Percentiles rank a stretch among this genome's conserved stretches.
Conservation (phyloP, 176 grass and related monocot species). For the Triticum urartu region DNA sequence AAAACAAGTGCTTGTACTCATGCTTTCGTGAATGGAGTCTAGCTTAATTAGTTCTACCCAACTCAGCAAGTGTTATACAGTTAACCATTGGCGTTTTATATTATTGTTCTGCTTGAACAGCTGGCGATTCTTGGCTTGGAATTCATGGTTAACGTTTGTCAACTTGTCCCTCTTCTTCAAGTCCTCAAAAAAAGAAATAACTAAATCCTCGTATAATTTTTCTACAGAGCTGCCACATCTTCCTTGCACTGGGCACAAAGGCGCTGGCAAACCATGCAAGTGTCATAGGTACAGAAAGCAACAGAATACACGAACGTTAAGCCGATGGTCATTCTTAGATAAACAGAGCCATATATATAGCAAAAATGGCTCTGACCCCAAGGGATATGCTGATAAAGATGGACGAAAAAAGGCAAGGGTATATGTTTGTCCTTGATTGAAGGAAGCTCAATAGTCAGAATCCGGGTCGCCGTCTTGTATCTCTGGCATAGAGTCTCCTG, state of each 20-base stretch:
- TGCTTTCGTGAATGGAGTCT: too few relatives aligned
- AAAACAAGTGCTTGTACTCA: too few relatives aligned
- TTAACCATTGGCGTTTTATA: too few relatives aligned
- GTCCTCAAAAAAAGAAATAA: neutral
- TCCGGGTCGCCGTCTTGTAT: conserved; percentile 65
- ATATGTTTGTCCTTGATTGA: too few relatives aligned
- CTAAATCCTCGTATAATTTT: neutral
- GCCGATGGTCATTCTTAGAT: neutral
- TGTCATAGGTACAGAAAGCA: neutral
- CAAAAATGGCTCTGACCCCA: neutral
- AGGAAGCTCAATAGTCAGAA: conserved; percentile 31
- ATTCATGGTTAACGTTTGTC: neutral
- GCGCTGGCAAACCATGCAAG: neutral
- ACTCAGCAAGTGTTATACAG: neutral
- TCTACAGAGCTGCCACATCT: neutral
- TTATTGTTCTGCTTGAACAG: too few relatives aligned
- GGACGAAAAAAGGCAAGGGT: too few relatives aligned
- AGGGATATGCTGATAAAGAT: too few relatives aligned
- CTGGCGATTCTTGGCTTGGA: neutral
- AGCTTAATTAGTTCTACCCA: neutral
- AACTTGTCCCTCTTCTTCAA: neutral
- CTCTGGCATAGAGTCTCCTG: conserved; percentile 53
- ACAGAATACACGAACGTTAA: neutral
- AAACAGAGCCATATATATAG: neutral
- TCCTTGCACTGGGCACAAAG: neutral